A percentile compares a stretch with the other conserved stretches of the same genome.
Evolutionary conservation across 805 yeast genomes (phyloP).

Genomic region (Nematodospora valgi): DNA sequence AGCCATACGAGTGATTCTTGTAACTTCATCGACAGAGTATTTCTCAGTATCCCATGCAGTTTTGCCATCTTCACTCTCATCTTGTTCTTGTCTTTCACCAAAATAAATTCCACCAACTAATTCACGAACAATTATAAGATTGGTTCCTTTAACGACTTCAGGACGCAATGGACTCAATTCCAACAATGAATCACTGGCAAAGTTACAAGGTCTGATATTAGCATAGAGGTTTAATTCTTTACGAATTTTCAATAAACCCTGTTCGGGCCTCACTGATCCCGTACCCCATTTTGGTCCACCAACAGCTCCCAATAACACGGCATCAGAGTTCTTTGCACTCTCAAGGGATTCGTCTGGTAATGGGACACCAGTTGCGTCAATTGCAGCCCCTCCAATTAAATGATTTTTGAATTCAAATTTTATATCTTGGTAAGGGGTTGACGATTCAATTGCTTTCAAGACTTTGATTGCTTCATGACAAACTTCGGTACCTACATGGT

Average conservation of each 20-base stretch:
- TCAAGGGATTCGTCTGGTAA: constrained; percentile 79
- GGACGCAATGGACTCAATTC: constrained; percentile 85
- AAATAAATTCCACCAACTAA: constrained; percentile 97
- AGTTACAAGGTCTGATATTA: constrained; percentile 94
- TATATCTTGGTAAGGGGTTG: constrained; percentile 37
- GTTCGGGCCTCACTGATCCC: constrained; percentile 94
- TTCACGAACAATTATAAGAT: constrained; percentile 92
- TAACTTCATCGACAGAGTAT: constrained; percentile 87
- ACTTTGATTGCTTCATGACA: constrained; percentile 91
- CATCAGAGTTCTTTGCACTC: constrained; percentile 85
- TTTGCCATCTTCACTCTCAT: constrained; percentile 58
- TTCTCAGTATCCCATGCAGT: constrained; percentile 92
- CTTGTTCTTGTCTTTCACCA: constrained; percentile 93
- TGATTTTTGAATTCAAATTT: constrained; percentile 78
- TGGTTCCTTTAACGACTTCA: constrained; percentile 84
- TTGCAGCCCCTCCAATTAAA: constrained; percentile 97
- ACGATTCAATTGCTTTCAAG: constrained; percentile 66
- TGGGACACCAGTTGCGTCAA: constrained; percentile 94
- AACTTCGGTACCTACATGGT: constrained; percentile 93
- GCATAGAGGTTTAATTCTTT: constrained; percentile 94
- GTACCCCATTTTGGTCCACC: constrained; percentile 99
- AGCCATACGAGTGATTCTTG: constrained; percentile 97
- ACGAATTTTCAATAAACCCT: constrained; percentile 89
- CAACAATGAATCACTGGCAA: constrained; percentile 78
- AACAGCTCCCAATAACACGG: constrained; percentile 95